Percentiles rank a stretch among this genome's conserved stretches.
Conservation (phyloP, 139 green algal genomes). For the Chlamydomonas schloesseri region DNA sequence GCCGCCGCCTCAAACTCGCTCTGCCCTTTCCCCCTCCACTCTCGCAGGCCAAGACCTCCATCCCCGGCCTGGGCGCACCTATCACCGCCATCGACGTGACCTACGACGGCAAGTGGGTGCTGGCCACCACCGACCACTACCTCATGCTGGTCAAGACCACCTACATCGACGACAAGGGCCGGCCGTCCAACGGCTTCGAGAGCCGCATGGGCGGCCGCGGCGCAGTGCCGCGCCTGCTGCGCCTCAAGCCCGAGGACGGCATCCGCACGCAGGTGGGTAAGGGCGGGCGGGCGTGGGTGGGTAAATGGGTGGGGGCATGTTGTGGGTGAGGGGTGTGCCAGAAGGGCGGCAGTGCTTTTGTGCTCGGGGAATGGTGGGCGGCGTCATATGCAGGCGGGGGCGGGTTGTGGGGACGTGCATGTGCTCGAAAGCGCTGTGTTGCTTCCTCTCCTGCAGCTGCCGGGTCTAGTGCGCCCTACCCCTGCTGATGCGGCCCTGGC, state of each 20-base stretch:
- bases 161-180: constrained; percentile 76
- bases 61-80: constrained; percentile 90
- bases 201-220: constrained; percentile 73
- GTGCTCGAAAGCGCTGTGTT: no score
- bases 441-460: no score
- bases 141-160: constrained; percentile 94
- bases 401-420: no score
- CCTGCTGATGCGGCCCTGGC: background rate
- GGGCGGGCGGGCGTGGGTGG: no score
- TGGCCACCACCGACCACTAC: constrained; percentile 95
- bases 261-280: constrained; percentile 1
- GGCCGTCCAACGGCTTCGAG: constrained; percentile 77
- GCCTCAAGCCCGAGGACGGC: constrained; percentile 85
- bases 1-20: no score
- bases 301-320: no score
- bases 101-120: constrained; percentile 89
- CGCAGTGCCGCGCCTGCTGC: constrained; percentile 86
- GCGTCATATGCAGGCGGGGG: no score
- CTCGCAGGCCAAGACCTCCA: constrained; percentile 81
- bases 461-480: background rate
- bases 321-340: no score
- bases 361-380: no score
- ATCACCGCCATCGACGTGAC: constrained; percentile 95
- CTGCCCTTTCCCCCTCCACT: no score
- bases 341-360: no score